Evolutionary conservation across 1,139 yeast genomes (phyloP).

Genomic region (Lizanozyma gosingica): DNA sequence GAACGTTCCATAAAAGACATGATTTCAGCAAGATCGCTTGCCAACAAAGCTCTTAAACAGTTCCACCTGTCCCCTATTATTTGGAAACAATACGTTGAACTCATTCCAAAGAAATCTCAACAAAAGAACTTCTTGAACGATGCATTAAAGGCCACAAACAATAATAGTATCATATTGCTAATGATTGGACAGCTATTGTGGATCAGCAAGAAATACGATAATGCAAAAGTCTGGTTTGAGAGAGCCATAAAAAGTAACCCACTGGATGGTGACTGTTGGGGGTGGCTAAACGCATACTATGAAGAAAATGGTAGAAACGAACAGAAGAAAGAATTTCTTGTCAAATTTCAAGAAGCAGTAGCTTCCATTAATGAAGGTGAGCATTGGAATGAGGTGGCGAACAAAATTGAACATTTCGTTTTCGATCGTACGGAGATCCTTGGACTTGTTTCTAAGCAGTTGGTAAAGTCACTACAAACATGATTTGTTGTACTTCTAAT

Average conservation of each 20-base stretch:
- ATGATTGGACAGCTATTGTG: slow-evolving; percentile 65
- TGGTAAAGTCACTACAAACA: background rate
- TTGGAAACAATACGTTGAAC: slow-evolving; percentile 53
- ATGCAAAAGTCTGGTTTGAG: slow-evolving; percentile 71
- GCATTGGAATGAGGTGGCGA: background rate
- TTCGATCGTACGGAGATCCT: background rate
- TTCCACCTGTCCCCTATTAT: slow-evolving; percentile 52
- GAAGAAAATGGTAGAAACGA: slow-evolving; percentile 15
- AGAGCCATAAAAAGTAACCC: slow-evolving; percentile 51
- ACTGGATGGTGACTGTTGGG: slow-evolving; percentile 70
- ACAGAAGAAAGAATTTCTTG: slow-evolving; percentile 9
- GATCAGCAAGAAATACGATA: slow-evolving; percentile 53
- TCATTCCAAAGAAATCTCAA: slow-evolving; percentile 44
- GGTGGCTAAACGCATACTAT: slow-evolving; percentile 47
- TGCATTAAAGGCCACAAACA: slow-evolving; percentile 62
- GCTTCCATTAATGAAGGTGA: background rate
- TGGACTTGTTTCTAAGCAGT: background rate
- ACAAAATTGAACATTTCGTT: background rate
- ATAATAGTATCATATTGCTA: slow-evolving; percentile 48
- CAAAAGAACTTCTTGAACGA: slow-evolving; percentile 60
- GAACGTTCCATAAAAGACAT: slow-evolving; percentile 45
- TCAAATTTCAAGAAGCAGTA: background rate
- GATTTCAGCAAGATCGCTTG: slow-evolving; percentile 45
- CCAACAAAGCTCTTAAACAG: slow-evolving; percentile 51
- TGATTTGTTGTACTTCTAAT: background rate